Percentiles rank a stretch among this genome's conserved stretches.
Conservation (phyloP, 2,329 filamentous ascomycete genomes). For the Phialophora macrospora region DNA sequence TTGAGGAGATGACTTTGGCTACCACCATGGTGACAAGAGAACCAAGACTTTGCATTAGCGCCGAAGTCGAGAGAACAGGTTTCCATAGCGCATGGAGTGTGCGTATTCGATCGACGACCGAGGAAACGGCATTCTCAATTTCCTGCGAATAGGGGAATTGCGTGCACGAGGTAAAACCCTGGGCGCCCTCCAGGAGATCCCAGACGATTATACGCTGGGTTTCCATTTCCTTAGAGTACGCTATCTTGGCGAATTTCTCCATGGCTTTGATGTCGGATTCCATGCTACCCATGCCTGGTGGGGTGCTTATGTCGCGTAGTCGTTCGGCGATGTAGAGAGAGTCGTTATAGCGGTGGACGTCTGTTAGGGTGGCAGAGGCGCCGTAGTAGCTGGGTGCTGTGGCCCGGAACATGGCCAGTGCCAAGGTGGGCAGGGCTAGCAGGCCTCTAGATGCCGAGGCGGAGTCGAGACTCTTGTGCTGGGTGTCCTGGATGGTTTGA, state of each 20-base stretch:
- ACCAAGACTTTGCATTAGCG: conserved; percentile 65
- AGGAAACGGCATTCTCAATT: conserved; percentile 64
- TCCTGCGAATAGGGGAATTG: conserved; percentile 63
- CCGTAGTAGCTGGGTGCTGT: conserved; percentile 54
- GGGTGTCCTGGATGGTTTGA: conserved; percentile 45
- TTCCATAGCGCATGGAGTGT: conserved; percentile 63
- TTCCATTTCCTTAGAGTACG: conserved; percentile 69
- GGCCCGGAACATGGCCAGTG: conserved; percentile 58
- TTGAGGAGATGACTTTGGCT: conserved; percentile 64
- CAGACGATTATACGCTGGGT: conserved; percentile 65
- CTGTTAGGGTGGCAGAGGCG: conserved; percentile 54
- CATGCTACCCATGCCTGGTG: conserved; percentile 51
- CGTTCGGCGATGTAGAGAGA: conserved; percentile 62
- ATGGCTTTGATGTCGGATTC: conserved; percentile 59
- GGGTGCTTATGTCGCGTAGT: conserved; percentile 51
- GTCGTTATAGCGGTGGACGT: conserved; percentile 71
- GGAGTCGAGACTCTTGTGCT: conserved; percentile 47
- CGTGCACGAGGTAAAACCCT: conserved; percentile 66
- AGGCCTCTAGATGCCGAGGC: conserved; percentile 47
- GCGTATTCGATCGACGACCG: conserved; percentile 62
- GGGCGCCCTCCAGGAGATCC: conserved; percentile 66
- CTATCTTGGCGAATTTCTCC: conserved; percentile 63
- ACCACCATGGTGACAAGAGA: conserved; percentile 63
- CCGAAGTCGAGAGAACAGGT: conserved; percentile 62
- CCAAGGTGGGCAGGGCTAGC: conserved; percentile 53